Percentiles rank a stretch among this genome's conserved stretches.
Conservation (phyloP, 805 yeast species). For the Zygoascus flipseniorum region DNA sequence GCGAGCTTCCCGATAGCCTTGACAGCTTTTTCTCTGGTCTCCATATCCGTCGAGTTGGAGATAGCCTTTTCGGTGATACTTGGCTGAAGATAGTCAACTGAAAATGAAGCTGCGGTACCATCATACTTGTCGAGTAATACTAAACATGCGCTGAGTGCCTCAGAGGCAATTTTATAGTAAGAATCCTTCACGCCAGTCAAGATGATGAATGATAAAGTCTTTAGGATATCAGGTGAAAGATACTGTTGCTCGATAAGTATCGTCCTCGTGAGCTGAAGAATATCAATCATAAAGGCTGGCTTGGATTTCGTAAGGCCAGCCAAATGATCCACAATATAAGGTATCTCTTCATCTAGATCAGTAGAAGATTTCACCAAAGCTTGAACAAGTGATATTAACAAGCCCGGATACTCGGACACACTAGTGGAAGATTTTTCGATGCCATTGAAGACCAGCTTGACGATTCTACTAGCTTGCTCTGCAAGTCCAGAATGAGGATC, state of each 20-base stretch:
- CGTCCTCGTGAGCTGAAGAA: constrained; percentile 9
- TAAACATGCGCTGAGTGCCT: constrained; percentile 29
- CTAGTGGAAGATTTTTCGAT: constrained; percentile 6
- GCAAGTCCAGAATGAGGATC: constrained; percentile 15
- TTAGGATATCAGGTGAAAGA: constrained; percentile 2
- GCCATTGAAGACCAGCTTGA: constrained; percentile 7
- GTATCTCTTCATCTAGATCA: constrained; percentile 6
- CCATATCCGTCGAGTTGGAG: constrained; percentile 30
- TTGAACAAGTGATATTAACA: neutral
- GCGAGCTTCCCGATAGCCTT: constrained; percentile 25
- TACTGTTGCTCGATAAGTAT: constrained; percentile 8
- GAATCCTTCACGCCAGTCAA: constrained; percentile 28
- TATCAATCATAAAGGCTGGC: constrained; percentile 9
- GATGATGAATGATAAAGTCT: constrained; percentile 22
- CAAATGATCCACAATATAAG: constrained; percentile 5
- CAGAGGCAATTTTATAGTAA: constrained; percentile 29
- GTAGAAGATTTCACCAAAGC: constrained; percentile 3
- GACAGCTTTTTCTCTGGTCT: constrained; percentile 32
- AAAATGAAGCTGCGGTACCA: neutral
- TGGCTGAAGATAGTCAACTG: neutral
- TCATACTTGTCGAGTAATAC: constrained; percentile 5
- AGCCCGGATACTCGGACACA: neutral
- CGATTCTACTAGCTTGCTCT: constrained; percentile 3
- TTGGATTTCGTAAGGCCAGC: constrained; percentile 4
- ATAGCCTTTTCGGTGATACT: constrained; percentile 29